Evolutionary conservation across 2,329 filamentous ascomycete genomes (phyloP).

Genomic region (Parastagonospora nodorum): DNA sequence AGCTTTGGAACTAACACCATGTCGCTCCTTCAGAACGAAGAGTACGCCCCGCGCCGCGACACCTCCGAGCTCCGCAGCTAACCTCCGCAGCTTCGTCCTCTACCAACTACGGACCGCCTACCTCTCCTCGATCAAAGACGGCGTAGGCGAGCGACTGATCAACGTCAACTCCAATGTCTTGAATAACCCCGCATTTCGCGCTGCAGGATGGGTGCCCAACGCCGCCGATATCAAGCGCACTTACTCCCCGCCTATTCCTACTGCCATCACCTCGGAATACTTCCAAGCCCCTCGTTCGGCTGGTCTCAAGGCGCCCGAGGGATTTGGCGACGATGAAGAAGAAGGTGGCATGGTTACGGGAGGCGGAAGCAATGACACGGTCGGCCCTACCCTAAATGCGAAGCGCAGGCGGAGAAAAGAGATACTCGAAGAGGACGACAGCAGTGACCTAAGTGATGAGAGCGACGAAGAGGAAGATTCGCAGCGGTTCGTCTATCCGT

Average conservation of each 20-base stretch:
- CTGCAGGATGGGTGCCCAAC: constrained; percentile 78
- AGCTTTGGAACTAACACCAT: constrained; percentile 26
- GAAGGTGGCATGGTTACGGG: constrained; percentile 73
- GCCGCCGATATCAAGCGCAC: constrained; percentile 78
- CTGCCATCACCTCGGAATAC: constrained; percentile 80
- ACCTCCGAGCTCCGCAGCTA: constrained; percentile 17
- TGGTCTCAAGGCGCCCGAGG: constrained; percentile 57
- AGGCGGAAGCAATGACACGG: constrained; percentile 67
- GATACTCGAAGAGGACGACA: constrained; percentile 83
- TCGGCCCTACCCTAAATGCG: constrained; percentile 67
- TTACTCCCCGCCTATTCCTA: constrained; percentile 84
- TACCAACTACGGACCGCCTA: constrained; percentile 84
- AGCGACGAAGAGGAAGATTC: constrained; percentile 76
- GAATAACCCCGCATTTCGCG: constrained; percentile 80
- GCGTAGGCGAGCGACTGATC: constrained; percentile 82
- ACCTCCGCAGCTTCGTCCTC: constrained; percentile 68
- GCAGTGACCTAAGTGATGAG: constrained; percentile 82
- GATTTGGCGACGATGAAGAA: constrained; percentile 73
- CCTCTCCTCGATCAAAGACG: constrained; percentile 78
- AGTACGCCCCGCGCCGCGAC: constrained; percentile 37
- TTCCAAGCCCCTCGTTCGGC: constrained; percentile 71
- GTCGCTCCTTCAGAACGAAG: constrained; percentile 53
- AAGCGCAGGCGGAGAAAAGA: constrained; percentile 72
- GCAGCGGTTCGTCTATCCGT: constrained; percentile 31
- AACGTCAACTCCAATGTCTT: constrained; percentile 79